Percentiles rank a stretch among this genome's conserved stretches.
Evolutionary conservation across 163 green algal genomes (phyloP).

Genomic region (Chlorella variabilis): DNA sequence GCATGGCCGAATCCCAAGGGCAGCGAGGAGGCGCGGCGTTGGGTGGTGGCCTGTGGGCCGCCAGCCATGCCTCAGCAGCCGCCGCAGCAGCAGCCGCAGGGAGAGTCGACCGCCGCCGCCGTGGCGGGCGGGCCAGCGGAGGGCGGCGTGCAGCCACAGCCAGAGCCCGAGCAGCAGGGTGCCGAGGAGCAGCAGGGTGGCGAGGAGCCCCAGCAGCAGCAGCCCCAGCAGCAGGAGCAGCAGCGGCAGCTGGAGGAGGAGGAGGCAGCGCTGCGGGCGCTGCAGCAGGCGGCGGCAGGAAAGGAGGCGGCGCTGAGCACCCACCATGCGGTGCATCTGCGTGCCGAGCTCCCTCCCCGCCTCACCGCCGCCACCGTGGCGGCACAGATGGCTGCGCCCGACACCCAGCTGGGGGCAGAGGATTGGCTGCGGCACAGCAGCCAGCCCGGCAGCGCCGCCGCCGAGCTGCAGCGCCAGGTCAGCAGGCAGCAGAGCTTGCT

Average conservation of each 20-base stretch:
- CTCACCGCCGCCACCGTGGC: background rate
- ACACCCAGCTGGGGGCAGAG: background rate
- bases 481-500: background rate
- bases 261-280: background rate
- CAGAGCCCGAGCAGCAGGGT: background rate
- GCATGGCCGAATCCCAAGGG: constrained; percentile 15
- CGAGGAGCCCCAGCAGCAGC: background rate
- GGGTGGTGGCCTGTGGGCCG: background rate
- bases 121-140: background rate
- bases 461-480: background rate
- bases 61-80: background rate
- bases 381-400: background rate
- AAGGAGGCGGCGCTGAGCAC: background rate
- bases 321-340: background rate
- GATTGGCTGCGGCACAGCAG: background rate
- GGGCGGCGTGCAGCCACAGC: background rate
- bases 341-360: background rate
- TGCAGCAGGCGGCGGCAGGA: background rate
- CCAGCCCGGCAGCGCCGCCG: background rate
- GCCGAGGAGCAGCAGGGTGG: too few relatives aligned
- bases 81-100: constrained; percentile 1
- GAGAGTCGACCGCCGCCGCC: background rate
- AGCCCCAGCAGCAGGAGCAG: background rate
- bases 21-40: background rate
- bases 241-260: background rate